Evolutionary conservation across 2,329 filamentous ascomycete species (phyloP), one percentile per base, ranked within the genome.

Genomic region (Colletotrichum kahawae): DNA sequence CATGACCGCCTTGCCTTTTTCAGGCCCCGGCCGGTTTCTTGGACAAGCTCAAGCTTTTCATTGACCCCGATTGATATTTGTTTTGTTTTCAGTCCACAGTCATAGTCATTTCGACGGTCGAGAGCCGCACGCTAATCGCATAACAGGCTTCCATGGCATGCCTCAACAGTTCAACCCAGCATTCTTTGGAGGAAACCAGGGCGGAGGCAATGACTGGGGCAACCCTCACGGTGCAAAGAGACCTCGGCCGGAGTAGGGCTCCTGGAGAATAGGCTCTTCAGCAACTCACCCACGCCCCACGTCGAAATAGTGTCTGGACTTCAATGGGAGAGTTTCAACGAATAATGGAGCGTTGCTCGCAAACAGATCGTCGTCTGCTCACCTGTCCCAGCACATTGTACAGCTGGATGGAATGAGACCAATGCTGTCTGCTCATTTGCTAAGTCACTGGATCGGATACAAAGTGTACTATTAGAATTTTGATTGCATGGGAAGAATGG

Each of bases 221-320:
- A 96, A 96, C 80, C 95, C 95, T 7, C 95, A 96, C 79, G 94
- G 94, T 34, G 92, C 93, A 5, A 97, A 97, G 86, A 89, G 95
- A 78, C 93, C 94, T 78, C 90, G 95, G 77, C 94, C 94, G 76
- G 95, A 96, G 82, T 90, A 87, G 83, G 73, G 65, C 31, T 64
- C 63, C 18, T 24, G 69, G 29, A 38, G n/a, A 12, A 31, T 54
- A 56, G 34, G 38, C 18, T 60, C 57, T 27, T 48, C 43, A 18
- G 43, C 43, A 48, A 48, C 43, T 48, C 43, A 48, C 43, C 43
- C 38, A 43, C 38, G 29, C 21, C 34, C 43, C 43, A 48, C 43
- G 18, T 48, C 43, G 43, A 48, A n/a, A 4, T 48, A 48, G 57
- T 33, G 57, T 13, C 57, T 29, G 31, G 57, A 34, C 31, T 8